Conservation (phyloP, 2,329 filamentous ascomycete genomes). For the Fusarium oxysporum region DNA sequence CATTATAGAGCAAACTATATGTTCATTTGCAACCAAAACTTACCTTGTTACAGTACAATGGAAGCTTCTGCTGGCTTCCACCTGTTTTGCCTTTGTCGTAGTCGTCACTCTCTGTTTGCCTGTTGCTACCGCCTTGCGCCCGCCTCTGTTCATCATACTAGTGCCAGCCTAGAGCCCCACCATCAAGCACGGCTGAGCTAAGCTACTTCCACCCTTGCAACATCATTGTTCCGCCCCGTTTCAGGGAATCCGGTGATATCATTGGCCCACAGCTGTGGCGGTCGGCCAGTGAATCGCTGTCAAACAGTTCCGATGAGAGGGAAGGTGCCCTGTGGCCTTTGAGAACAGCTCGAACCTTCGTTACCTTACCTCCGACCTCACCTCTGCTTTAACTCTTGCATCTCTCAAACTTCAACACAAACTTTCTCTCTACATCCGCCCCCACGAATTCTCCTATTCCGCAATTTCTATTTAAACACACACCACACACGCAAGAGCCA, state of each 20-base stretch:
- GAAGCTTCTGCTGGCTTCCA: slow-evolving; percentile 41
- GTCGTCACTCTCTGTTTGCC: slow-evolving; percentile 46
- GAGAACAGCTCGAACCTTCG: slow-evolving; percentile 43
- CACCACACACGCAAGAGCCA: slow-evolving; percentile 22
- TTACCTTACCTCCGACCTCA: slow-evolving; percentile 37
- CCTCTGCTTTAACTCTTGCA: slow-evolving; percentile 36
- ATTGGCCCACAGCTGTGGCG: slow-evolving; percentile 50
- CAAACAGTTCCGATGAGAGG: slow-evolving; percentile 41
- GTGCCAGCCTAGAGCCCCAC: slow-evolving; percentile 36
- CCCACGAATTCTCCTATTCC: background rate
- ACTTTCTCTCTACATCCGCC: slow-evolving; percentile 3
- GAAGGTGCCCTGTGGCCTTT: slow-evolving; percentile 46
- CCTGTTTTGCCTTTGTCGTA: slow-evolving; percentile 40
- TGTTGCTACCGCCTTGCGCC: slow-evolving; percentile 37
- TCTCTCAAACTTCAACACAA: slow-evolving; percentile 34
- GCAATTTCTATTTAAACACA: slow-evolving; percentile 15
- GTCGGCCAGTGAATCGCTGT: slow-evolving; percentile 46
- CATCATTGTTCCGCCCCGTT: slow-evolving; percentile 53
- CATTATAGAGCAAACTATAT: background rate
- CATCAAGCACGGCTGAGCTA: slow-evolving; percentile 42
- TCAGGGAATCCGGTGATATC: slow-evolving; percentile 46
- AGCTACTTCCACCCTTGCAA: slow-evolving; percentile 42
- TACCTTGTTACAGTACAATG: slow-evolving; percentile 9
- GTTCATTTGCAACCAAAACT: background rate
- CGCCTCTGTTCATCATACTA: slow-evolving; percentile 43